Base-by-base conservation (phyloP, 352 stramenopile species). In the Phytophthora crassamura region DNA sequence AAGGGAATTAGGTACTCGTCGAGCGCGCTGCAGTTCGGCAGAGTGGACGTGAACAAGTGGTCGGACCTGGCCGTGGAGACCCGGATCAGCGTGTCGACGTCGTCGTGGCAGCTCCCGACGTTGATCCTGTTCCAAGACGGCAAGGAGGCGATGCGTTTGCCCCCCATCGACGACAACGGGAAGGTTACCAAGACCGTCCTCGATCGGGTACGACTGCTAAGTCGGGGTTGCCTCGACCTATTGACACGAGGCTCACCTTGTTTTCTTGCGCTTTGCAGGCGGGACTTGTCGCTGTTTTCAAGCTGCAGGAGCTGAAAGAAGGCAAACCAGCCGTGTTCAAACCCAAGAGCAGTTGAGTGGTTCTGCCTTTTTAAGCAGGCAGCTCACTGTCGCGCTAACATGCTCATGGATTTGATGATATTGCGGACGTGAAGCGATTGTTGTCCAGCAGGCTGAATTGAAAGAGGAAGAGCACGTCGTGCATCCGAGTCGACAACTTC, bases 81-180 rank as follows among this genome's bases (percentile, higher is more conserved):
- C 56, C 67, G 75, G 5, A 92, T 94, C 60, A 82, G 69, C 59
- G 79, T 87, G 25, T 86, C 79, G 5, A 75, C 81, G 25, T 84
- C 78, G 36, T 90, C 83, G 18, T 86, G 63, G 69, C 85, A 92
- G 59, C 62, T 94, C 15, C 83, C 85, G 58, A 88, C 83, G 14
- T 64, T 94, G 18, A 81, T 91, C 42, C 67, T 94, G n/a, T 94
- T 92, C 59, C 75, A 89, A 39, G 52, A 78, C 49, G 85, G 81
- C 33, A 64, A 82, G 39, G 80, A 92, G 59, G 57, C 72, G 15
- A 77, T 84, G 33, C 78, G 85, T 1, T 66, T 92, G 45, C 85
- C 85, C 0, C 69, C 74, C 11, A 74, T 93, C 59, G 74, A 88
- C 39, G 59, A 72, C 9, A 75, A 84, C 38, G 79, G 74, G 16